phyloP scores from a whole-genome alignment of 1,284 basidiomycete genomes.

The Bondarzewia mesenterica region DNA sequence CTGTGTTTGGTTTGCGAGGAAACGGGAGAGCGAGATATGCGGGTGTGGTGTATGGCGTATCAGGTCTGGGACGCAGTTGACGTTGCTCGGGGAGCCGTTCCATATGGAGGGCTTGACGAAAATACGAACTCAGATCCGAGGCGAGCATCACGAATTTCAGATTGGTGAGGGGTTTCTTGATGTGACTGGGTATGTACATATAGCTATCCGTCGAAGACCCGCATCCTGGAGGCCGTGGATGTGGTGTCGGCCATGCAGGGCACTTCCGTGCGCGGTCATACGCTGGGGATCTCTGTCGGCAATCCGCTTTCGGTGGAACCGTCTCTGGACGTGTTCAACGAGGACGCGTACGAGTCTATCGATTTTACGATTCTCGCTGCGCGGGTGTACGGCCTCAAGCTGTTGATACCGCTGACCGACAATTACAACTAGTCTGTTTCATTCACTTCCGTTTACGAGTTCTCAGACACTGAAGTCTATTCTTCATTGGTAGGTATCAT shows the following conservation, averaged over 20 bases:
- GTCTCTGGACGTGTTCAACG: conserved; percentile 22
- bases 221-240: conserved; percentile 18
- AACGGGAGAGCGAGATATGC: neutral
- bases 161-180: too few relatives aligned
- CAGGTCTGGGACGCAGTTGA: neutral
- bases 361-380: conserved; percentile 28
- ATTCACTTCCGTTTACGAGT: neutral
- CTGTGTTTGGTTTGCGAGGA: neutral
- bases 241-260: conserved; percentile 23
- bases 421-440: conserved; percentile 16
- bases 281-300: conserved; percentile 27
- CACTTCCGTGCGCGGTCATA: conserved; percentile 23
- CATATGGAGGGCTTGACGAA: conserved; percentile 14
- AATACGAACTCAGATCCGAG: conserved; percentile 13
- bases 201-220: conserved; percentile 20
- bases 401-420: conserved; percentile 26
- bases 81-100: neutral
- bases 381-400: conserved; percentile 18
- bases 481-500: conserved; percentile 16
- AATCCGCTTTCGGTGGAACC: conserved; percentile 25
- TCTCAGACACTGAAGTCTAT: neutral
- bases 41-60: neutral
- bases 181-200: too few relatives aligned
- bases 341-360: conserved; percentile 22
- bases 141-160: neutral